Conservation (phyloP, 2,329 filamentous ascomycete genomes). For the Ampelomyces quisqualis region DNA sequence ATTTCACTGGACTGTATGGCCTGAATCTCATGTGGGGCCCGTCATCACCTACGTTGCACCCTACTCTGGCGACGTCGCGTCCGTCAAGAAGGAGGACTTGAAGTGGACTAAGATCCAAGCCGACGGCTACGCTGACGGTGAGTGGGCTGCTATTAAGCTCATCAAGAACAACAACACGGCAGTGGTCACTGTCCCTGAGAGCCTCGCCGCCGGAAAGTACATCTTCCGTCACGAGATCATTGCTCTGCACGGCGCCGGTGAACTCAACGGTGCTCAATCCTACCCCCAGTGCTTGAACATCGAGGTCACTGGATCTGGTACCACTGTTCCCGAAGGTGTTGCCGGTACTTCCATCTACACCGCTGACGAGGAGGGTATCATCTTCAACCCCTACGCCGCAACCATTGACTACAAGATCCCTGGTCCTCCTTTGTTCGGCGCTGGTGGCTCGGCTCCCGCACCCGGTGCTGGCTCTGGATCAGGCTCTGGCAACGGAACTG, state of each 20-base stretch:
- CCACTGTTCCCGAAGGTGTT: slow-evolving; percentile 49
- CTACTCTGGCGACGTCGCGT: slow-evolving; percentile 34
- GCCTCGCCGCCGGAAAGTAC: slow-evolving; percentile 53
- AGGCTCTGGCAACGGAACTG: too few species aligned
- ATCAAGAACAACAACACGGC: slow-evolving; percentile 53
- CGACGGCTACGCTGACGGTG: slow-evolving; percentile 31
- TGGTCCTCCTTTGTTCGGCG: slow-evolving; percentile 44
- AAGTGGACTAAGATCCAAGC: slow-evolving; percentile 45
- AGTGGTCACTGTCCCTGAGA: slow-evolving; percentile 49
- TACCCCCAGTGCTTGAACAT: slow-evolving; percentile 57
- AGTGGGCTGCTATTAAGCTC: slow-evolving; percentile 43
- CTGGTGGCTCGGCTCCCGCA: too few species aligned
- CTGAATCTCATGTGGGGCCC: slow-evolving; percentile 42
- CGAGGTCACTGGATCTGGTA: slow-evolving; percentile 52
- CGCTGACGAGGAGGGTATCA: slow-evolving; percentile 44
- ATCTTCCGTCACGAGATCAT: slow-evolving; percentile 59
- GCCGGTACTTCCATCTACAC: slow-evolving; percentile 54
- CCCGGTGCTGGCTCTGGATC: slow-evolving; percentile 20
- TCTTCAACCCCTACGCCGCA: slow-evolving; percentile 46
- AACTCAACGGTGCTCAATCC: slow-evolving; percentile 53
- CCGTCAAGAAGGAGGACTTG: slow-evolving; percentile 38
- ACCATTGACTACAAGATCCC: slow-evolving; percentile 46
- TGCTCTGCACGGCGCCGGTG: slow-evolving; percentile 51
- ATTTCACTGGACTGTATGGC: slow-evolving; percentile 54
- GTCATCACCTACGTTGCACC: slow-evolving; percentile 44